These are phyloP conservation scores for Lentinula sp. DNA, from an alignment of 768 basidiomycete genomes.

Conservation along the genomic window DNA sequence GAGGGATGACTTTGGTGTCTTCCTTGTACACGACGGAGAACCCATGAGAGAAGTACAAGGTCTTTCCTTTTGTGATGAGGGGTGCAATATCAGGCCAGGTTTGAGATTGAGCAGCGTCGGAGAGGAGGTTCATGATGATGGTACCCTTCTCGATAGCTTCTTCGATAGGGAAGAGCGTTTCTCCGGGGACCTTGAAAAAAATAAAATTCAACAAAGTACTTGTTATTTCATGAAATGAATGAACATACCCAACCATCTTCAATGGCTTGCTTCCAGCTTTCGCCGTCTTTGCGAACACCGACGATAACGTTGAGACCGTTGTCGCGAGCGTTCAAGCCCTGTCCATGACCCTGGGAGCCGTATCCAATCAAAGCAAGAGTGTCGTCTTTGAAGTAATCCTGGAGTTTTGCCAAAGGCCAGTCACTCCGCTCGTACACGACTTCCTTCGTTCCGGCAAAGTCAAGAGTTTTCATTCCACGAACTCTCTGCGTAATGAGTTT, in stretches of 20 bases:
- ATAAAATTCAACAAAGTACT: slow-evolving; percentile 2
- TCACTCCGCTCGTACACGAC: slow-evolving; percentile 92
- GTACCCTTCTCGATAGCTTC: slow-evolving; percentile 95
- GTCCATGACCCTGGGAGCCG: slow-evolving; percentile 97
- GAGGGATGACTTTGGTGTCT: slow-evolving; percentile 90
- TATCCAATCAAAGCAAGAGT: slow-evolving; percentile 99
- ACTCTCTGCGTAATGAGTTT: slow-evolving; percentile 29
- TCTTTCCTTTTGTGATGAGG: slow-evolving; percentile 99
- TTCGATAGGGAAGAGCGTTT: slow-evolving; percentile 97
- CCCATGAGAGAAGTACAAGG: slow-evolving; percentile 99
- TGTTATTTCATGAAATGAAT: neutral
- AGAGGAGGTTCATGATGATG: slow-evolving; percentile 99
- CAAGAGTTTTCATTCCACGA: slow-evolving; percentile 91
- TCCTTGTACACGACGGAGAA: slow-evolving; percentile 99
- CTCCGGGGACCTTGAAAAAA: slow-evolving; percentile 71
- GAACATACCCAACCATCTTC: slow-evolving; percentile 89
- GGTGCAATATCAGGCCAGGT: slow-evolving; percentile 89
- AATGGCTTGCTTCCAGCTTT: slow-evolving; percentile 92
- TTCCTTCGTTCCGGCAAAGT: slow-evolving; percentile 94
- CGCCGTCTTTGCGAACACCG: slow-evolving; percentile 95
- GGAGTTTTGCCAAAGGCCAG: slow-evolving; percentile 97
- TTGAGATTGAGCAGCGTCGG: slow-evolving; percentile 97
- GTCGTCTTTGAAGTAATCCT: slow-evolving; percentile 99
- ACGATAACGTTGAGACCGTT: slow-evolving; percentile 98
- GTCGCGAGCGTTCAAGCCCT: slow-evolving; percentile 98